phyloP scores from a whole-genome alignment of 2,329 filamentous ascomycete species.

The Aspergillus jensenii region DNA sequence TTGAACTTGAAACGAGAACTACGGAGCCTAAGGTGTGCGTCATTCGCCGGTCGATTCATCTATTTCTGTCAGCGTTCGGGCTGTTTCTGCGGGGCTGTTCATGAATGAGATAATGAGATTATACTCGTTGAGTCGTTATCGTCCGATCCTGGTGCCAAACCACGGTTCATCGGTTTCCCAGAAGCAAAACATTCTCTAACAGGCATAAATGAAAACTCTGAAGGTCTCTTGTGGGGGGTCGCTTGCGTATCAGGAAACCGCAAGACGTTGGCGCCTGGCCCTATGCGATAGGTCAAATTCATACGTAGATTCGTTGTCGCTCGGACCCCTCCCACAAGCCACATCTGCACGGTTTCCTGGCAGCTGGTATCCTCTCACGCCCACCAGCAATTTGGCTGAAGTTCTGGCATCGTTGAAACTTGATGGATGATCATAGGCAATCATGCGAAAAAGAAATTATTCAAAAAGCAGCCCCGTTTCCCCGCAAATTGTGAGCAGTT shows the following conservation, averaged over 20 bases:
- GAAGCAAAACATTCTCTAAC: background rate
- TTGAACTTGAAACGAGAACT: background rate
- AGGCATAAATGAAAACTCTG: background rate
- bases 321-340: constrained; percentile 14
- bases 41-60: background rate
- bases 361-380: constrained; percentile 4
- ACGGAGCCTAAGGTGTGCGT: background rate
- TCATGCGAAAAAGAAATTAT: constrained; percentile 4
- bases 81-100: background rate
- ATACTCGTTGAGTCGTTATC: background rate
- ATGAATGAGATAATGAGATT: background rate
- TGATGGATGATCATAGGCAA: background rate
- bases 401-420: background rate
- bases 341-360: constrained; percentile 16
- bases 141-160: background rate
- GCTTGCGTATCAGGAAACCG: background rate
- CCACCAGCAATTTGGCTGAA: background rate
- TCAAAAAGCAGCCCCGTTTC: constrained; percentile 10
- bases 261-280: background rate
- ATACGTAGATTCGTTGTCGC: constrained; percentile 5
- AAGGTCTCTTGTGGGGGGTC: background rate
- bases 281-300: constrained; percentile 9
- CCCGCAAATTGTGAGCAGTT: constrained; percentile 19
- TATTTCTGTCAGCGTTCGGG: background rate
- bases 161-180: background rate